phyloP scores from a whole-genome alignment of 2,329 filamentous ascomycete genomes.

The Aspergillus pseudonomiae region DNA sequence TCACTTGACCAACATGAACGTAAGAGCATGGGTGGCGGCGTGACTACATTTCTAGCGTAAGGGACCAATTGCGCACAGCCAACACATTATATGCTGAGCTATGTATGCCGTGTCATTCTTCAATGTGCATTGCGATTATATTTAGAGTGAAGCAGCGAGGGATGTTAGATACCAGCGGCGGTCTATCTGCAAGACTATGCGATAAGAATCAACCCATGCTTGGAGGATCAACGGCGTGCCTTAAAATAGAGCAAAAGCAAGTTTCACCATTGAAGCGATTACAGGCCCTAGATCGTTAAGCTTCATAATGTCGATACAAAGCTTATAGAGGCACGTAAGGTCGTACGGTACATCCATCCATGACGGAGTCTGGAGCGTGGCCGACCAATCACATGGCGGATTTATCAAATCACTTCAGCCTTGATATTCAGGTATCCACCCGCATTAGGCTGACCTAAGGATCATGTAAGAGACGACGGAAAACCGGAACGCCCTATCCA shows the following conservation, averaged over 20 bases:
- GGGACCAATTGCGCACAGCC: background rate
- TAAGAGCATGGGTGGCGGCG: background rate
- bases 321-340: background rate
- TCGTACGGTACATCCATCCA: background rate
- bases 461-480: background rate
- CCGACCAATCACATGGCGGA: constrained; percentile 30
- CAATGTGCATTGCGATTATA: background rate
- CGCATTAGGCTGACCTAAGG: background rate
- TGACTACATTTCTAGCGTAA: background rate
- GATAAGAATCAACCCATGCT: background rate
- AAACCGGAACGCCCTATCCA: background rate
- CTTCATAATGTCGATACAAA: background rate
- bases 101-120: background rate
- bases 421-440: background rate
- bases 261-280: background rate
- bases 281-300: background rate
- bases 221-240: background rate
- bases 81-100: background rate
- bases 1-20: background rate
- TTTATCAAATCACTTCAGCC: constrained; percentile 32
- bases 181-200: background rate
- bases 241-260: background rate
- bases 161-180: background rate
- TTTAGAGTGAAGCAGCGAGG: background rate
- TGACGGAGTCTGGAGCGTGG: background rate